These are phyloP conservation scores for Begonia loranthoides DNA, from an alignment of 306 rosid species.

Conservation along the genomic window DNA sequence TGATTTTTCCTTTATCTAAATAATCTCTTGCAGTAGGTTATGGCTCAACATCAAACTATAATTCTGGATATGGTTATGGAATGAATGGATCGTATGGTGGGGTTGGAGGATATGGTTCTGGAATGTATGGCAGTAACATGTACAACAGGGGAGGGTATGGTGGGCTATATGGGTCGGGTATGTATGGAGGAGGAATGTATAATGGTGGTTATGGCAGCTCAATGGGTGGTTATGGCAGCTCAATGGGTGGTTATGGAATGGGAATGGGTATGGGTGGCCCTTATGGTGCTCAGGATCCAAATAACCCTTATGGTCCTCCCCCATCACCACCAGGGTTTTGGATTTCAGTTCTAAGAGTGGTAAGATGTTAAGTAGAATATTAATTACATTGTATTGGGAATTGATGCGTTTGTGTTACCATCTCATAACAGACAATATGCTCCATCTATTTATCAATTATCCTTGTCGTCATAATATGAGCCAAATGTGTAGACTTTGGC, in stretches of 20 bases:
- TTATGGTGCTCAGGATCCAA: slow-evolving; percentile 88
- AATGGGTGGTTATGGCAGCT: slow-evolving; percentile 78
- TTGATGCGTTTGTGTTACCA: no score
- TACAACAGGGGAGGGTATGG: slow-evolving; percentile 62
- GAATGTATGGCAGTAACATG: slow-evolving; percentile 77
- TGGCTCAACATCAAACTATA: slow-evolving; percentile 56
- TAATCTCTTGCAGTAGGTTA: slow-evolving; percentile 28
- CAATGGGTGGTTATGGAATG: slow-evolving; percentile 59
- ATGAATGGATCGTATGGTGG: slow-evolving; percentile 38
- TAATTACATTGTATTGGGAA: no score
- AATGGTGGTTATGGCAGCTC: slow-evolving; percentile 55
- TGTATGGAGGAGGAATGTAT: slow-evolving; percentile 94
- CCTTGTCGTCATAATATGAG: no score
- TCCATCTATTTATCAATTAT: no score
- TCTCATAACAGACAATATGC: no score
- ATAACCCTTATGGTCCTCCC: slow-evolving; percentile 73
- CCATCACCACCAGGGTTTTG: slow-evolving; percentile 95
- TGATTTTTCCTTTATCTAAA: slow-evolving; percentile 1
- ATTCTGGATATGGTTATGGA: slow-evolving; percentile 52
- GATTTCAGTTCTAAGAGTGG: slow-evolving; percentile 80
- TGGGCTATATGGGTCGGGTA: slow-evolving; percentile 73
- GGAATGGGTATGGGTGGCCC: slow-evolving; percentile 90
- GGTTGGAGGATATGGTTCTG: slow-evolving; percentile 65
- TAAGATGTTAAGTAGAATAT: slow-evolving; percentile 21
- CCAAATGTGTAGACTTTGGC: no score